A percentile compares a stretch with the other conserved stretches of the same genome.
phyloP scores from a whole-genome alignment of 768 basidiomycete species.

The Dioszegia crocea region DNA sequence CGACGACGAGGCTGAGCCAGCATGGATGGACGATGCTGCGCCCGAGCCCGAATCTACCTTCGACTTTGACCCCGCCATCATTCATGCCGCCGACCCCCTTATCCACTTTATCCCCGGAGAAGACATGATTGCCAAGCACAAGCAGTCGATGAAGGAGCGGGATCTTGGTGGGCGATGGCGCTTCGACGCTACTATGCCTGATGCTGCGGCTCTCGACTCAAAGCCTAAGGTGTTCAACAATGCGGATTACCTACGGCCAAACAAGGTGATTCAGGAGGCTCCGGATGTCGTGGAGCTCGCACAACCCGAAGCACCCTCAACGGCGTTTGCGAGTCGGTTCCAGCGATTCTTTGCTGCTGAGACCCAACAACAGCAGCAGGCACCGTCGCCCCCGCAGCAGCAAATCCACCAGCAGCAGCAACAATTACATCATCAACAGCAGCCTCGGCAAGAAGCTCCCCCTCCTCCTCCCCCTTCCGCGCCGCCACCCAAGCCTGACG shows the following conservation, averaged over 20 bases:
- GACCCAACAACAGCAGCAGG: too few relatives aligned
- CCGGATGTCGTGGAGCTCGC: conserved; percentile 13
- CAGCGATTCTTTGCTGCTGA: conserved; percentile 33
- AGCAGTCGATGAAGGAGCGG: conserved; percentile 27
- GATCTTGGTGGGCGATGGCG: conserved; percentile 13
- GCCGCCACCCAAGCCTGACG: conserved; percentile 1
- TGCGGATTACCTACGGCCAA: conserved; percentile 34
- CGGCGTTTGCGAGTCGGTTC: conserved; percentile 35
- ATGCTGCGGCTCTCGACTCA: conserved; percentile 8
- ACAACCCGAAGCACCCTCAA: background rate
- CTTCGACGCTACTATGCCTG: conserved; percentile 18
- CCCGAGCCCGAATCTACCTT: background rate
- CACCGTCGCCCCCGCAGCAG: background rate
- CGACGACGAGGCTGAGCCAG: conserved; percentile 34
- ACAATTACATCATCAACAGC: background rate
- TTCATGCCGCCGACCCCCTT: conserved; percentile 17
- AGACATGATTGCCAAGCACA: conserved; percentile 43
- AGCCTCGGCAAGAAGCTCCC: background rate
- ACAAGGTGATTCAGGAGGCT: conserved; percentile 5
- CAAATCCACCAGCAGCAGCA: background rate
- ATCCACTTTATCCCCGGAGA: conserved; percentile 39
- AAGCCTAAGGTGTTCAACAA: conserved; percentile 36
- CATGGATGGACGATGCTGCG: conserved; percentile 38
- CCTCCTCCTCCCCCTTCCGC: background rate
- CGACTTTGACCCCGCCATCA: conserved; percentile 19